A percentile compares a stretch with the other conserved stretches of the same genome.
phyloP scores from a whole-genome alignment of 1,284 basidiomycete species.

The Microbotryomycetes sp. region DNA sequence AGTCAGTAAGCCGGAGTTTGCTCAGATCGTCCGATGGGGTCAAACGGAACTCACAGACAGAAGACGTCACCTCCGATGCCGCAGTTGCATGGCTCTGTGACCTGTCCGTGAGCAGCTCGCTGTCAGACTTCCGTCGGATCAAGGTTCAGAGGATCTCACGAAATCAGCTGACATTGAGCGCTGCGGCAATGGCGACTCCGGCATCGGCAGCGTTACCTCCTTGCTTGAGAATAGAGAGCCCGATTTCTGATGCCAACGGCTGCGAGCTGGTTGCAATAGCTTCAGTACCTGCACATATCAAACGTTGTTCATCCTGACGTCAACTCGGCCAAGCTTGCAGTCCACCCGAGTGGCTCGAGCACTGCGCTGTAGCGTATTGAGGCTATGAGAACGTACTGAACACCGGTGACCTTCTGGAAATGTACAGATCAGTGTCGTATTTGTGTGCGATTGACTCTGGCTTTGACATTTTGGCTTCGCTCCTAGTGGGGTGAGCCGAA shows the following conservation, averaged over 20 bases:
- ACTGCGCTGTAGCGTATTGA: too few species aligned
- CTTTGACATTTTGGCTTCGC: too few species aligned
- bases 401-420: not conserved
- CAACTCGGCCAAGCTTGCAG: too few species aligned
- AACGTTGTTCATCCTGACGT: not conserved
- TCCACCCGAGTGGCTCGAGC: too few species aligned
- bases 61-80: conserved; percentile 33
- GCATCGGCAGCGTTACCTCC: conserved; percentile 75
- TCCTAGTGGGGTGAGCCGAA: too few species aligned
- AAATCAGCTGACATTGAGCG: conserved; percentile 30
- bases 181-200: conserved; percentile 32
- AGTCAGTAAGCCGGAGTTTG: conserved; percentile 3
- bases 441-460: not conserved
- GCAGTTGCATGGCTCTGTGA: conserved; percentile 29
- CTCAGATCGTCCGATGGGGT: not conserved
- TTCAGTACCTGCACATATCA: conserved; percentile 51
- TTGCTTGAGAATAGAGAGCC: conserved; percentile 76
- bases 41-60: conserved; percentile 6
- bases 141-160: too few species aligned
- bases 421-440: not conserved
- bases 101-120: conserved; percentile 45
- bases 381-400: not conserved
- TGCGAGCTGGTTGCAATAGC: conserved; percentile 85
- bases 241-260: conserved; percentile 79
- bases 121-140: too few species aligned